Percentiles rank a stretch among this genome's conserved stretches.
Evolutionary conservation across 1,284 basidiomycete genomes (phyloP).

Genomic region (Pholiota adiposa): DNA sequence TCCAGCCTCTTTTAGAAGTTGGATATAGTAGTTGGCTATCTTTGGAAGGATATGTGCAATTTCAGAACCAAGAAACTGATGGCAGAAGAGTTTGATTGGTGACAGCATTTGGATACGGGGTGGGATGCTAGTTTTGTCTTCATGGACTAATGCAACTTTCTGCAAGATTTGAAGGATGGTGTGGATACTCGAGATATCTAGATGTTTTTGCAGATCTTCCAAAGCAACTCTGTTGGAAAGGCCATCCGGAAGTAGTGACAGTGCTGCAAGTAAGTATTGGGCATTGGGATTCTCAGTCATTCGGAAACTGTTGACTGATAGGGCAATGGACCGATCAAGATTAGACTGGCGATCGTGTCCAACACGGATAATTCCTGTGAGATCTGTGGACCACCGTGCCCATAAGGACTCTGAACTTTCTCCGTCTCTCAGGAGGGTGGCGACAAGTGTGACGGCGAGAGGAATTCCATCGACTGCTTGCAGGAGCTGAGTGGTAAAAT

Average conservation of each 20-base stretch:
- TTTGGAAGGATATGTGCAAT: neutral
- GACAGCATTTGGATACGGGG: slow-evolving; percentile 2
- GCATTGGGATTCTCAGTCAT: neutral
- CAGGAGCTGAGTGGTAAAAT: neutral
- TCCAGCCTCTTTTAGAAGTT: neutral
- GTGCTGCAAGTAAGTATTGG: neutral
- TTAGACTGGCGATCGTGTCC: neutral
- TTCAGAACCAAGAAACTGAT: neutral
- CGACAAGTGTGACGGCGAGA: neutral
- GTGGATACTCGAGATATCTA: neutral
- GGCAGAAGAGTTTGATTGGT: neutral
- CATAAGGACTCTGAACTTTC: neutral
- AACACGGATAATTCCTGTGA: neutral
- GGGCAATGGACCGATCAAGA: neutral
- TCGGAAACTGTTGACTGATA: slow-evolving; percentile 1
- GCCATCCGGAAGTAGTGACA: slow-evolving; percentile 2
- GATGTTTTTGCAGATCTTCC: neutral
- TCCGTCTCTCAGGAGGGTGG: neutral
- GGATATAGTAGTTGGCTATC: neutral
- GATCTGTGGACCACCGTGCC: neutral
- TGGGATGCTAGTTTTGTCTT: neutral
- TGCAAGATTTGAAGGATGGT: neutral
- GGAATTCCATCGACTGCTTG: neutral
- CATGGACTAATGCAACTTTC: neutral
- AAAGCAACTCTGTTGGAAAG: neutral